Evolutionary conservation across 768 basidiomycete genomes (phyloP), one percentile per base, ranked within the genome.

Genomic region (Leucosporidium yakuticum): DNA sequence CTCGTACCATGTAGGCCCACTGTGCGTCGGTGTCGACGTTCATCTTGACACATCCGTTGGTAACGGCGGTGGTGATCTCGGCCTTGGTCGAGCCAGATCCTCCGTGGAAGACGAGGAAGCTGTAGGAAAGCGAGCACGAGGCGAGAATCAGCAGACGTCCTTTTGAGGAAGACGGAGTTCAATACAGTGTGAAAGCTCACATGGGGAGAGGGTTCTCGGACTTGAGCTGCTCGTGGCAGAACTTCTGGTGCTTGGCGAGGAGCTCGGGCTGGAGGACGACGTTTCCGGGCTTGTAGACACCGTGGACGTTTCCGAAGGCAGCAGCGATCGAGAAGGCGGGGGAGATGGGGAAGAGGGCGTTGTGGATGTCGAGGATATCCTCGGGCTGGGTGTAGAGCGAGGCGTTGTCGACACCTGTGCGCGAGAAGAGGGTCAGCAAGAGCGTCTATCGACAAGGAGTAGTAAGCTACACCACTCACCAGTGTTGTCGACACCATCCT

Each of bases 241-340:
- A 86, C 31, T 78, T 78, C 81, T 99, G 96, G 82, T 99, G 96
- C 82, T 91, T 91, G 36, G 85, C 84, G 73, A 99, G 85, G 69
- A 99, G 84, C 72, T 89, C 91, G 23, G 96, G 96, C 74, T 88
- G 88, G 70, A 99, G 85, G 75, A 84, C 86, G 78, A 99, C 96
- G 80, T 99, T 99, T 68, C 96, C 96, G 51, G 93, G 91, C 83
- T 96, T 98, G 85, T 99, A 99, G 61, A 99, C 95, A 77, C 95
- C 95, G 79, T 99, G 95, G 39, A 98, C 96, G 81, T 99, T 98
- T 48, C 96, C 96, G 78, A 98, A 97, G 23, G 88, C 95, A 74
- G 96, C 96, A 39, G 96, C 96, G 77, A 98, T 97, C 75, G 88
- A 90, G 82, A 99, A 99, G 82, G 90, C 90, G 79, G 91, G 90